A percentile compares a stretch with the other conserved stretches of the same genome.
Conservation (phyloP, 2,329 filamentous ascomycete species). For the Rhexocercosporidium sp. region DNA sequence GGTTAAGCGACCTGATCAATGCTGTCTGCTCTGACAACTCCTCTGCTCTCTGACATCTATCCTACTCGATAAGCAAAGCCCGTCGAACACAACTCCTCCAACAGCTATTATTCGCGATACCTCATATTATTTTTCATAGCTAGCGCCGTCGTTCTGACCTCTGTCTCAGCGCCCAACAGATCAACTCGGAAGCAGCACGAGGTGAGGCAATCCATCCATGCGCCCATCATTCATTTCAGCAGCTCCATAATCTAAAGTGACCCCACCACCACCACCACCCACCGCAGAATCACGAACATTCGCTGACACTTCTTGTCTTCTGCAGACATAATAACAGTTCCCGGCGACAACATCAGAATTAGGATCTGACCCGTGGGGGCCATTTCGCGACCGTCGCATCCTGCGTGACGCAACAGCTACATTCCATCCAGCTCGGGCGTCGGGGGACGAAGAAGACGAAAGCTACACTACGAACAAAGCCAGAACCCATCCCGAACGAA, state of each 20-base stretch:
- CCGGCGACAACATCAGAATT: not conserved
- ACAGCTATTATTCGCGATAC: not conserved
- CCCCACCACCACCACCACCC: slow-evolving; percentile 10
- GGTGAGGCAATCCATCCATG: not conserved
- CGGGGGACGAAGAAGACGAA: not conserved
- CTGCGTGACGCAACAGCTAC: not conserved
- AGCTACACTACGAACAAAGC: not conserved
- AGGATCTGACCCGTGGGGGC: not conserved
- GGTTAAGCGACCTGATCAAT: not conserved
- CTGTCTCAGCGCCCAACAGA: not conserved
- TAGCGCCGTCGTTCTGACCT: not conserved
- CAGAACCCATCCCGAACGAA: not conserved
- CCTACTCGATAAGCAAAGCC: not conserved
- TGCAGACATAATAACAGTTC: slow-evolving; percentile 5
- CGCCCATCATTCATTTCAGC: slow-evolving; percentile 6
- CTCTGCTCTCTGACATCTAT: not conserved
- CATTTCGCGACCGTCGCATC: not conserved
- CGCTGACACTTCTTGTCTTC: slow-evolving; percentile 12
- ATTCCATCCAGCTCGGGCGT: slow-evolving; percentile 1
- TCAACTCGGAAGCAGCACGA: not conserved
- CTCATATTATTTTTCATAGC: not conserved
- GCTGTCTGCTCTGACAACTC: not conserved
- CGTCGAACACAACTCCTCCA: too few species aligned
- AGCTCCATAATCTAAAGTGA: slow-evolving; percentile 1
- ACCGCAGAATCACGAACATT: not conserved